Evolutionary conservation across 2,329 filamentous ascomycete species (phyloP).

Genomic region (Alternaria sp.): DNA sequence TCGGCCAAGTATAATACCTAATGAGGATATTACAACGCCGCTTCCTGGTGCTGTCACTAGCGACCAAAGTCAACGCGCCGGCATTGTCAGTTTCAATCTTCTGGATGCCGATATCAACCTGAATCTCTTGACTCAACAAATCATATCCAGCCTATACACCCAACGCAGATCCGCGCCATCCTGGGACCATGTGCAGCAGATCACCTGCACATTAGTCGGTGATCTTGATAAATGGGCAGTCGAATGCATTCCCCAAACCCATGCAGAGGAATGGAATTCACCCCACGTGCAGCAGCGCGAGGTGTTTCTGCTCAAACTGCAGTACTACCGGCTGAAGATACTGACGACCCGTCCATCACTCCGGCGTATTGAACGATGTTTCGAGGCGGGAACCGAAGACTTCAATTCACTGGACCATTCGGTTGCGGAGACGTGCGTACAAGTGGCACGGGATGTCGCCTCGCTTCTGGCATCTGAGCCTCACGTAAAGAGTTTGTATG

Average conservation of each 20-base stretch:
- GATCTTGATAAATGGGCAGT: slow-evolving; percentile 41
- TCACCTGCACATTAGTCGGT: slow-evolving; percentile 33
- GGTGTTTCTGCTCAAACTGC: slow-evolving; percentile 30
- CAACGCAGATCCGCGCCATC: slow-evolving; percentile 34
- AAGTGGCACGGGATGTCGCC: slow-evolving; percentile 42
- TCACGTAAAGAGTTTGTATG: slow-evolving; percentile 22
- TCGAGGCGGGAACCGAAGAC: slow-evolving; percentile 35
- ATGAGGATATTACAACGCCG: slow-evolving; percentile 38
- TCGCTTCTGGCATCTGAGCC: slow-evolving; percentile 39
- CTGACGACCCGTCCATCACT: slow-evolving; percentile 49
- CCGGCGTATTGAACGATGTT: slow-evolving; percentile 42
- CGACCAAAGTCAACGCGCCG: neutral
- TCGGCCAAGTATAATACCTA: slow-evolving; percentile 44
- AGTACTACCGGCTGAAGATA: slow-evolving; percentile 44
- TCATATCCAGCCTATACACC: slow-evolving; percentile 40
- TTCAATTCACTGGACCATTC: slow-evolving; percentile 42
- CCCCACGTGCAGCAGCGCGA: slow-evolving; percentile 22
- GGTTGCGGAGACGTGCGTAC: slow-evolving; percentile 42
- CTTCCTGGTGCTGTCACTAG: slow-evolving; percentile 22
- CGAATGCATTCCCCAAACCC: slow-evolving; percentile 19
- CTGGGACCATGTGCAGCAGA: slow-evolving; percentile 44
- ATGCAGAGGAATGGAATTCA: neutral
- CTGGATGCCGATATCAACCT: slow-evolving; percentile 17
- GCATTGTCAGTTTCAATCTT: slow-evolving; percentile 1
- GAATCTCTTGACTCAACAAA: slow-evolving; percentile 15